Evolutionary conservation across 768 basidiomycete species (phyloP), one percentile per base, ranked within the genome.

Genomic region (Boletus reticuloceps): DNA sequence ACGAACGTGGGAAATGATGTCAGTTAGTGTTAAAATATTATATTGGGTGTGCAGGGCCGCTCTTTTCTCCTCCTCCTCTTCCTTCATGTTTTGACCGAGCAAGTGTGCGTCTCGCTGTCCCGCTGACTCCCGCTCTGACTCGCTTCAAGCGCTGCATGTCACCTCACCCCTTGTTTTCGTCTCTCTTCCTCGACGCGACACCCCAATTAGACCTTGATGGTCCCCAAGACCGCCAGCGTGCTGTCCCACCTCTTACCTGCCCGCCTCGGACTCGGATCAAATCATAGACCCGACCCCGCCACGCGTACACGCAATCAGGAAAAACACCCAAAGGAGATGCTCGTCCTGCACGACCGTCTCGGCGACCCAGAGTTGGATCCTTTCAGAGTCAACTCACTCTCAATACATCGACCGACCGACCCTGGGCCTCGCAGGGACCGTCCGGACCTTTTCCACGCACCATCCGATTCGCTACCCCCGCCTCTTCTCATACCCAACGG

Each of bases 401-500:
- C 73, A 10, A 13, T 38, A 31, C 8, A 29, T 68, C 67, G 44
- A 56, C 66, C 46, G 65, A 69, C 34, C 69, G 73, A 54, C 67
- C 7, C 25, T 34, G 29, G 39, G 31, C 54, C 22, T 25, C 22
- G 22, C 22, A 25, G 22, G 22, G 22, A 25, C 22, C 22, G 22
- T 25, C 22, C 22, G 22, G 22, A 68, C 48, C 22, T 25, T 7
- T 11, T 32, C 0, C 56, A 46, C 9, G 69, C 72, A 17, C 73
- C 62, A 16, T 64, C 42, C 49, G 72, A 65, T 43, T 69, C 64
- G 36, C 72, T 73, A 14, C 63, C 72, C 7, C 71, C 22, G 22
- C 22, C 77, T 10, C 74, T 79, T 0, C 70, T 78, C 61, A 75
- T 74, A 55, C 66, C 79, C 36, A 67, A 75, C 6, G 85, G 83